Conservation (phyloP, 73 alveolate genomes). For the Tetrahymena malaccensis region DNA sequence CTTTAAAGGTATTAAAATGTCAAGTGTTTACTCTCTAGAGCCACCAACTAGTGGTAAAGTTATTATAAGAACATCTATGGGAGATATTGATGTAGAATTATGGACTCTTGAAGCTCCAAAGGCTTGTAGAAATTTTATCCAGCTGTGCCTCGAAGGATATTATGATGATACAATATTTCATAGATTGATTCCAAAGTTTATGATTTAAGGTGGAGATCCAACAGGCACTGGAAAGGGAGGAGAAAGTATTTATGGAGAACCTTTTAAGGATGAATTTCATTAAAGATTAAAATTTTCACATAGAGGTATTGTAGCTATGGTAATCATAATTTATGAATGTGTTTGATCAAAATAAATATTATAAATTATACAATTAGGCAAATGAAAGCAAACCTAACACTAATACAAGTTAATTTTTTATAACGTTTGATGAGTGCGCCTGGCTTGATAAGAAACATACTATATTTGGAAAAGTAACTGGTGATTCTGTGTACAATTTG, state of each 20-base stretch:
- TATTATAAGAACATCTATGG: slow-evolving; percentile 36
- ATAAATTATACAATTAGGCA: slow-evolving; percentile 39
- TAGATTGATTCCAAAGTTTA: slow-evolving; percentile 76
- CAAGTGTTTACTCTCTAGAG: slow-evolving; percentile 8
- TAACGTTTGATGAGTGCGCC: slow-evolving; percentile 76
- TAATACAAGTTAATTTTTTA: slow-evolving; percentile 80
- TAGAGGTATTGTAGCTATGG: slow-evolving; percentile 95
- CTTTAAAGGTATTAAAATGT: not conserved
- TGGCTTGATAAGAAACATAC: slow-evolving; percentile 87
- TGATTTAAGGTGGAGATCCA: slow-evolving; percentile 93
- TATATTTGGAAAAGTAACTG: slow-evolving; percentile 84
- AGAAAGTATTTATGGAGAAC: slow-evolving; percentile 73
- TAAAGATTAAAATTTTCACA: slow-evolving; percentile 73
- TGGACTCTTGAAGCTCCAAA: slow-evolving; percentile 89
- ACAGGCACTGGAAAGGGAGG: slow-evolving; percentile 89
- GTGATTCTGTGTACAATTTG: slow-evolving; percentile 58
- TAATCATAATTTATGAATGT: slow-evolving; percentile 48
- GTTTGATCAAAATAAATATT: no score
- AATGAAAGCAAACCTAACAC: slow-evolving; percentile 63
- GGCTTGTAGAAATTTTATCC: slow-evolving; percentile 85
- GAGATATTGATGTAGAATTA: slow-evolving; percentile 78
- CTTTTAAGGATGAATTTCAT: slow-evolving; percentile 89
- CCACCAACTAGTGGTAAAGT: slow-evolving; percentile 48
- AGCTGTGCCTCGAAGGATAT: slow-evolving; percentile 83
- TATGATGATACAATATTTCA: slow-evolving; percentile 81